Evolutionary conservation across 2,329 filamentous ascomycete species (phyloP).

Genomic region (Fonsecaea pugnacius): DNA sequence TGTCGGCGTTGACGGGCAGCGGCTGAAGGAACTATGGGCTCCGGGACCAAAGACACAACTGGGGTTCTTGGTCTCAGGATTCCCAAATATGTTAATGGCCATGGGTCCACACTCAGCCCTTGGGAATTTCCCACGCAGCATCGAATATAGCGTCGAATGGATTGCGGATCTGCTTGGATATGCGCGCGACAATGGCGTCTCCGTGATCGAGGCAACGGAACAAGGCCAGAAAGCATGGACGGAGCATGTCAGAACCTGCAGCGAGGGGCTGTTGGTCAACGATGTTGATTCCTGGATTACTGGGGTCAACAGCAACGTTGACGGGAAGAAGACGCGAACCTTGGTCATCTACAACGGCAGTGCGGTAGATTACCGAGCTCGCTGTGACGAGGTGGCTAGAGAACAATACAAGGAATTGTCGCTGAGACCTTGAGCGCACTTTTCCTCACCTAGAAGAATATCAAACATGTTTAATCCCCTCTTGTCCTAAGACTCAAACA

Average conservation of each 20-base stretch:
- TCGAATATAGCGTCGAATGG: slow-evolving; percentile 46
- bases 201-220: slow-evolving; percentile 48
- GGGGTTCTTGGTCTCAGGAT: slow-evolving; percentile 50
- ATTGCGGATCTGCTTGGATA: slow-evolving; percentile 45
- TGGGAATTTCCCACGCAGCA: slow-evolving; percentile 31
- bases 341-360: slow-evolving; percentile 55
- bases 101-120: slow-evolving; percentile 60
- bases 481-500: neutral
- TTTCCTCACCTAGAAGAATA: neutral
- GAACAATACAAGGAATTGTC: slow-evolving; percentile 42
- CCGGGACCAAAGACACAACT: slow-evolving; percentile 46
- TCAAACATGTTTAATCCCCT: neutral
- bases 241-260: slow-evolving; percentile 52
- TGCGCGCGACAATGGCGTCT: slow-evolving; percentile 39
- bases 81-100: neutral
- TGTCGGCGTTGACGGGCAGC: slow-evolving; percentile 42
- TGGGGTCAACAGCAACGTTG: slow-evolving; percentile 58
- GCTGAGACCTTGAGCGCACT: neutral
- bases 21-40: slow-evolving; percentile 37
- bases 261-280: slow-evolving; percentile 51
- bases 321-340: slow-evolving; percentile 51
- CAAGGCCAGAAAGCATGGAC: slow-evolving; percentile 52
- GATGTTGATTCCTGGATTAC: slow-evolving; percentile 62
- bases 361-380: slow-evolving; percentile 38
- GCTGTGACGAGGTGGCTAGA: slow-evolving; percentile 41